Percentiles rank a stretch among this genome's conserved stretches.
These are phyloP conservation scores for Entelexis sorbosivorans DNA, from an alignment of 1,139 yeast genomes.

Conservation along the genomic window DNA sequence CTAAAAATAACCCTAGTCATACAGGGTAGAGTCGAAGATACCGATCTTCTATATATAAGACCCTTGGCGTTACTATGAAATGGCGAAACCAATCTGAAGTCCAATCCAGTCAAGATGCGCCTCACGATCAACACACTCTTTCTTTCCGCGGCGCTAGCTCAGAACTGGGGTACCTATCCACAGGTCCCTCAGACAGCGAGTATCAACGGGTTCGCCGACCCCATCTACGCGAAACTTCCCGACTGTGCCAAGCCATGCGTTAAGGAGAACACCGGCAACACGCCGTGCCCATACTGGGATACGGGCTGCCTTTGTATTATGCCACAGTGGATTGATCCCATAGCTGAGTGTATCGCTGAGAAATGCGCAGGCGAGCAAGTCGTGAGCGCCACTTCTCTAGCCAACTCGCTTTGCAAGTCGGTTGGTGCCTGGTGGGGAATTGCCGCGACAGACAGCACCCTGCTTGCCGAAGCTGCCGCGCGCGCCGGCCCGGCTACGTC, in stretches of 20 bases:
- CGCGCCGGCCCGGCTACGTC: neutral
- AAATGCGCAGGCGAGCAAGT: neutral
- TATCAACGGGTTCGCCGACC: slow-evolving; percentile 1
- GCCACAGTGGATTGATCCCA: neutral
- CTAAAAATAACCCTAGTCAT: neutral
- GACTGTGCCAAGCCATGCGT: neutral
- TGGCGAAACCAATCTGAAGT: neutral
- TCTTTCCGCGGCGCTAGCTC: neutral
- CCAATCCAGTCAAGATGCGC: neutral
- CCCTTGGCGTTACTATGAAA: neutral
- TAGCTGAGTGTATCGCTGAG: neutral
- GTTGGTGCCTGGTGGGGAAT: neutral
- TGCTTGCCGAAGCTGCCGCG: neutral
- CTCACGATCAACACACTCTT: neutral
- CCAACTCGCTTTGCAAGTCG: neutral
- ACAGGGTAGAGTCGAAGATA: neutral
- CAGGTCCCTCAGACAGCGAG: slow-evolving; percentile 1
- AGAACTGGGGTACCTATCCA: neutral
- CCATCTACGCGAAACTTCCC: neutral
- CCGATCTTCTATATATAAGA: neutral
- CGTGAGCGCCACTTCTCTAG: neutral
- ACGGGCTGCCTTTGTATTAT: slow-evolving; percentile 1
- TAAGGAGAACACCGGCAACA: neutral
- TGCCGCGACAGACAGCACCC: neutral
- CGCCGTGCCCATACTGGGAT: slow-evolving; percentile 4